These are phyloP conservation scores for Euclidium syriacum DNA, from an alignment of 345 rosid genomes.

Conservation along the genomic window DNA sequence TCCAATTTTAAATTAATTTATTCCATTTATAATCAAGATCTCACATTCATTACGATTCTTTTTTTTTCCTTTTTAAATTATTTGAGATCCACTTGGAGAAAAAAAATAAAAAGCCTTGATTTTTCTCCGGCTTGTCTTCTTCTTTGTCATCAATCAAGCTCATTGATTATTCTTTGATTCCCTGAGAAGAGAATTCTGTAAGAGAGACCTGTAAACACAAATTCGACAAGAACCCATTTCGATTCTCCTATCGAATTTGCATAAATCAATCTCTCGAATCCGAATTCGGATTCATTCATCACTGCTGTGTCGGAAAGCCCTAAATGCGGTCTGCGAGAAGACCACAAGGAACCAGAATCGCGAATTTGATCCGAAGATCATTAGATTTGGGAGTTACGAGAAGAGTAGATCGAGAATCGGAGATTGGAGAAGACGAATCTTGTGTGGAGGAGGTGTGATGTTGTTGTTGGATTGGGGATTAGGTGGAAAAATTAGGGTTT, in stretches of 20 bases:
- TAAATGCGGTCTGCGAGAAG: conserved; percentile 55
- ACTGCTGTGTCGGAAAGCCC: conserved; percentile 26
- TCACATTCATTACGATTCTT: conserved; percentile 1
- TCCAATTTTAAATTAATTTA: not conserved
- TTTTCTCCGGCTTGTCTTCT: conserved; percentile 11
- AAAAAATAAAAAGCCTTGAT: conserved; percentile 1
- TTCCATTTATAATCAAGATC: conserved; percentile 11
- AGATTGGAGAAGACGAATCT: conserved; percentile 24
- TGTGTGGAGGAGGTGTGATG: conserved; percentile 62
- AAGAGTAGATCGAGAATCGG: conserved; percentile 26
- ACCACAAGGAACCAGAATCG: conserved; percentile 22
- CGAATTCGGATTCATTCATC: conserved; percentile 5
- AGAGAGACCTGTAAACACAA: not conserved
- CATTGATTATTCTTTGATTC: conserved; percentile 25
- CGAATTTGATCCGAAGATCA: not conserved
- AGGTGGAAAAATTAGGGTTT: conserved; percentile 37
- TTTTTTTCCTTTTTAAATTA: not conserved
- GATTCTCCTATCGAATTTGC: conserved; percentile 14
- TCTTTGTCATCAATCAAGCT: conserved; percentile 20
- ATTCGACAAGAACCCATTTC: conserved; percentile 9
- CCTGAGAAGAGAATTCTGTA: conserved; percentile 10
- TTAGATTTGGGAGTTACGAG: conserved; percentile 26
- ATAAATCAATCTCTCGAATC: not conserved
- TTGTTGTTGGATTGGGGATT: conserved; percentile 55
- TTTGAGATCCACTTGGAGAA: conserved; percentile 13